Conservation (phyloP, 108 stramenopile genomes). For the Chaetoceros tenuissimus region DNA sequence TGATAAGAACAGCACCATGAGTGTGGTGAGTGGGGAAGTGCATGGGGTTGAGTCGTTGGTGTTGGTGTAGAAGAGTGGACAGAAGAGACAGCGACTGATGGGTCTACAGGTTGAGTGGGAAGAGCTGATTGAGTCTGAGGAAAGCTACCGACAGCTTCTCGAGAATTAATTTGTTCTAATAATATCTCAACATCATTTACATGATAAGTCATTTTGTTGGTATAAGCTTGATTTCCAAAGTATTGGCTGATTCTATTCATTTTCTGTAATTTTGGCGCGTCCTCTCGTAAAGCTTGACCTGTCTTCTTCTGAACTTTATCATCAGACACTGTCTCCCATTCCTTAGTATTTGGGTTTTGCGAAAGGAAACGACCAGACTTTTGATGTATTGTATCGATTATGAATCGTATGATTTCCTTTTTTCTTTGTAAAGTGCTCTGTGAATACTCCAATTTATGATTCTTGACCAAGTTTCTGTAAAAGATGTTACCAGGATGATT, state of each 20-base stretch:
- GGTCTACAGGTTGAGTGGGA: no score
- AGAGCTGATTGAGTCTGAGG: no score
- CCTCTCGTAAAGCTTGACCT: constrained; percentile 1
- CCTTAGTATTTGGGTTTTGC: background rate
- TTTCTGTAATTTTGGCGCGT: constrained; percentile 1
- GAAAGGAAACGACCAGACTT: constrained; percentile 20
- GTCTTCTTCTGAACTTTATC: background rate
- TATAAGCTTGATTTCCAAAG: background rate
- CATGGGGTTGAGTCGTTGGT: no score
- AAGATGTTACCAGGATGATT: constrained; percentile 14
- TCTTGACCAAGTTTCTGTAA: constrained; percentile 8
- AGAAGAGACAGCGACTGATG: no score
- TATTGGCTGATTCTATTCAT: background rate
- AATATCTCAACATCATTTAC: background rate
- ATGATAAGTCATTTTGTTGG: background rate
- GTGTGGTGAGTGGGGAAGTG: no score
- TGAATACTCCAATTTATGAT: constrained; percentile 3
- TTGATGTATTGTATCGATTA: constrained; percentile 9
- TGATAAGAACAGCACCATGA: no score
- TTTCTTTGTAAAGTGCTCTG: background rate
- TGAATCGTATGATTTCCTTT: background rate
- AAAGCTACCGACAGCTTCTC: no score
- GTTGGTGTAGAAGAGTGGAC: no score
- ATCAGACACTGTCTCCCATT: background rate
- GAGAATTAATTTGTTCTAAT: background rate